Base-by-base conservation (phyloP, 2,329 filamentous ascomycete species). In the Epichloe baconii region DNA sequence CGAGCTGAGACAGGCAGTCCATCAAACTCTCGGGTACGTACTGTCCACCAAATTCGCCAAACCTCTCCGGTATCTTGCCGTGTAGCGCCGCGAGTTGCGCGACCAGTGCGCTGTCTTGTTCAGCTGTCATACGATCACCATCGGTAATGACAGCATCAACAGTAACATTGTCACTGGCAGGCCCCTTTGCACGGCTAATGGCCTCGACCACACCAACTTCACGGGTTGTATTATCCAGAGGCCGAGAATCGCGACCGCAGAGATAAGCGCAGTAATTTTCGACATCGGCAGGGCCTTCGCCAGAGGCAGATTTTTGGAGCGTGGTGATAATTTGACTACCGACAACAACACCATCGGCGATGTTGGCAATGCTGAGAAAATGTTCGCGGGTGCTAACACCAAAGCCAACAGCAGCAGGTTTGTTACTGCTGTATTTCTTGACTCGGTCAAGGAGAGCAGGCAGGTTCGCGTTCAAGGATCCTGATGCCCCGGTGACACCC, bases 1-100 rank as follows among this genome's bases (percentile, higher is more conserved):
- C 91, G 5, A 98, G 79, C 69, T 98, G 81, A 0, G 83, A 83
- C 53, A 98, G 73, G 65, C 91, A 97, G 71, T 97, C 91, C 91
- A 98, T 97, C 54, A 98, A 78, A 19, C 89, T 93, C 69, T 98
- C 93, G 1, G 93, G 93, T 3, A 98, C 93, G 64, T 96, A 98
- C 68, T 97, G 91, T 15, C 93, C 93, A 61, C 93, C 93, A 57
- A 95, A 98, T 65, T 96, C 86, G 58, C 93, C 93, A 62, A 98
- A 97, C 48, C 89, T 83, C 56, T 88, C 81, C 12, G 90, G 88
- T 48, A 93, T 81, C 59, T 85, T 81, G 57, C 79, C 78, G 63
- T 95, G 93, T 54, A 95, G 75, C 15, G 87, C 85, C 53, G 88
- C 84, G 31, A 95, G 77, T 68, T 95, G 86, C 49, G 90, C 86